phyloP scores from a whole-genome alignment of 2,329 filamentous ascomycete genomes.

The Graphilbum fragrans region DNA sequence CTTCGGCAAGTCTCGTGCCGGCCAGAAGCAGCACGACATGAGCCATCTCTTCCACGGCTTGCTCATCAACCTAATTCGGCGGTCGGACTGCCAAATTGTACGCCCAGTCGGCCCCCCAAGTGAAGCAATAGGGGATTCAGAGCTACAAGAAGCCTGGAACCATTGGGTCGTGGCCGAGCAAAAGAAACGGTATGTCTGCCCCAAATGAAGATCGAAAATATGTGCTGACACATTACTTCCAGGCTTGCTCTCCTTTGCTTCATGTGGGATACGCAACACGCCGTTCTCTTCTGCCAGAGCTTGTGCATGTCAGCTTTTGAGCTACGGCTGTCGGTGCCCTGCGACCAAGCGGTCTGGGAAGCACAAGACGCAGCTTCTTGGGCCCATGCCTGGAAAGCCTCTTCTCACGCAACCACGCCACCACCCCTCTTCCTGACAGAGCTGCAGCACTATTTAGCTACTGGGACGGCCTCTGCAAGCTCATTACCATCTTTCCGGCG shows the following conservation, averaged over 20 bases:
- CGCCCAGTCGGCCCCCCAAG: slow-evolving; percentile 1
- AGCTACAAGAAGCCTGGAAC: slow-evolving; percentile 3
- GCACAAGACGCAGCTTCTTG: slow-evolving; percentile 1
- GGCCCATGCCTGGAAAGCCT: slow-evolving; percentile 2
- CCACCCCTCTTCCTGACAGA: neutral
- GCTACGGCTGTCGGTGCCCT: slow-evolving; percentile 8
- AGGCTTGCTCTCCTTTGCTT: slow-evolving; percentile 9
- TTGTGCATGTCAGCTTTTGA: slow-evolving; percentile 12
- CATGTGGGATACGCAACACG: slow-evolving; percentile 12
- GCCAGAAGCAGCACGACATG: slow-evolving; percentile 12
- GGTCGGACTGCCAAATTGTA: slow-evolving; percentile 9
- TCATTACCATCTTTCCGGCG: neutral
- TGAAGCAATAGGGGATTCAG: neutral
- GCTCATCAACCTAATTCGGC: slow-evolving; percentile 10
- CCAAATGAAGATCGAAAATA: no score
- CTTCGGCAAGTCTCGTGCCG: slow-evolving; percentile 11
- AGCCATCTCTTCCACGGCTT: slow-evolving; percentile 11
- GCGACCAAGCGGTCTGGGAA: slow-evolving; percentile 9
- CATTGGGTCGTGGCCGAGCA: slow-evolving; percentile 7
- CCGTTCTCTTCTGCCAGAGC: slow-evolving; percentile 11
- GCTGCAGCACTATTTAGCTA: neutral
- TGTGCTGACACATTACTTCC: neutral
- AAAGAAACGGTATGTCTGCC: slow-evolving; percentile 5
- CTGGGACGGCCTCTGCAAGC: neutral
- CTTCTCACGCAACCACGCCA: neutral